Conservation (phyloP, 441 rosid genomes). For the Jatropha multifida region DNA sequence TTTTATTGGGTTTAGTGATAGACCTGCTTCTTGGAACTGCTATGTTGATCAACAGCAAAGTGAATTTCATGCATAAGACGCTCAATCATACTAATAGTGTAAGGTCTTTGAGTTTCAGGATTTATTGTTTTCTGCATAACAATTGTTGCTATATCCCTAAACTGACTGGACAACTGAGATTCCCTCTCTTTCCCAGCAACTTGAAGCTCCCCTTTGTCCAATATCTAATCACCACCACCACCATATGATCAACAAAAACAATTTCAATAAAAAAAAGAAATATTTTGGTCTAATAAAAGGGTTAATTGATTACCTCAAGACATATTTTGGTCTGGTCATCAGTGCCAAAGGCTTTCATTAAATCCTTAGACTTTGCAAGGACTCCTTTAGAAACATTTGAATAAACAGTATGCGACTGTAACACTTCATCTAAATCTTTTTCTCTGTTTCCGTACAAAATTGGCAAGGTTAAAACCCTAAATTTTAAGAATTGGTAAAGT, state of each 20-base stretch:
- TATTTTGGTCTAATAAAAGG: background rate
- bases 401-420: constrained; percentile 96
- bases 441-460: constrained; percentile 47
- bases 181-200: constrained; percentile 99
- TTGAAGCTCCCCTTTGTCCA: constrained; percentile 98
- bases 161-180: constrained; percentile 83
- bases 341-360: constrained; percentile 61
- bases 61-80: constrained; percentile 94
- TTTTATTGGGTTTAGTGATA: background rate
- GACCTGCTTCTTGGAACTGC: constrained; percentile 96
- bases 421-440: constrained; percentile 93
- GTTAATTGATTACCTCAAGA: constrained; percentile 50
- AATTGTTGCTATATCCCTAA: constrained; percentile 91
- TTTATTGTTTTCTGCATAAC: constrained; percentile 97
- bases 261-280: background rate
- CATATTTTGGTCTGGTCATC: constrained; percentile 87
- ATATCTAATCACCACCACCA: constrained; percentile 43
- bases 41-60: constrained; percentile 86
- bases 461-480: background rate
- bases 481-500: background rate
- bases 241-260: background rate
- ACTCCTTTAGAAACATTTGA: constrained; percentile 91
- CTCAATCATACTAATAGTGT: constrained; percentile 93
- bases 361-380: constrained; percentile 86
- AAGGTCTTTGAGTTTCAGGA: constrained; percentile 89